Evolutionary conservation across 257 asterid genomes (phyloP), one percentile per base, ranked within the genome.

Genomic region (Przewalskia tangutica): DNA sequence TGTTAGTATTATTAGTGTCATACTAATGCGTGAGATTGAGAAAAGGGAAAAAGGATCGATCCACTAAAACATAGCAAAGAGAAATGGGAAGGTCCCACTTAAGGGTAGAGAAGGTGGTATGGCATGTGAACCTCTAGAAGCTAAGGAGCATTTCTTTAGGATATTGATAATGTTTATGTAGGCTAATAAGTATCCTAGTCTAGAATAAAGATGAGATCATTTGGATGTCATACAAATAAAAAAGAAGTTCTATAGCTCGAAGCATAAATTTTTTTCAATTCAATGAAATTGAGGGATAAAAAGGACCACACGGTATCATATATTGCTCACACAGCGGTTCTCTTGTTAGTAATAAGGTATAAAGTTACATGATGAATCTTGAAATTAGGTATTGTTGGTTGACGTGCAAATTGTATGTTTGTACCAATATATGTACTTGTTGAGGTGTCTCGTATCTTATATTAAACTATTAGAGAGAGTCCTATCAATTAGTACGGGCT

Each of bases 41-140:
- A 81, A 42, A 27, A 40, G 34, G 14, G 75, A 14, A 66, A 66
- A 59, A 18, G 70, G 13, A 66, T 67, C 53, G 9, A 66, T 67
- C 53, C 82, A 70, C 82, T 75, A 81, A 40, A 18, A 70, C 36
- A 53, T 14, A 80, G 77, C 81, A 83, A 67, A 59, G 18, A 1
- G 62, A 66, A 78, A 68, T 77, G 85, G 82, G 46, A 55, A 14
- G 80, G 81, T 51, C 85, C 83, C 77, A 77, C 10, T 38, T 46
- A 55, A 23, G 6, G n/a, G 73, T 44, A 60, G 65, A 66, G 46
- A 64, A 32, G 34, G 84, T 81, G 84, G 20, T 20, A 12, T 81
- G 50, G 27, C 86, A 86, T 79, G 86, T 83, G 88, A 86, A 18
- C 56, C 77, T 44, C 58, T 18, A 44, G 78, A 70, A 70, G 18